Evolutionary conservation across 768 basidiomycete genomes (phyloP), one percentile per base, ranked within the genome.

Genomic region (Sarcodon sp.): DNA sequence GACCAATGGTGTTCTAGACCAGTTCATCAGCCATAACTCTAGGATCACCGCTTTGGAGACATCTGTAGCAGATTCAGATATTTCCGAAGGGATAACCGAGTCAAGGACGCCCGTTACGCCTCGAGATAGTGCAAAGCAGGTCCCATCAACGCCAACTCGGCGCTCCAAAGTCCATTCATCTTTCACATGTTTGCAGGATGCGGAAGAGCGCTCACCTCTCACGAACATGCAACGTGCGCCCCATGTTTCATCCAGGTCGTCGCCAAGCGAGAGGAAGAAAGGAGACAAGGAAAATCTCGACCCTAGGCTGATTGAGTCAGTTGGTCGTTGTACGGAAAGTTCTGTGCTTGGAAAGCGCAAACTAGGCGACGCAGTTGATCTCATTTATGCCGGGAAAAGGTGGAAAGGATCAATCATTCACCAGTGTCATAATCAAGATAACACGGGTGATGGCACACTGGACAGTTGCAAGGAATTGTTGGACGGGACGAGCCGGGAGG

Each of bases 401-500:
- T 3, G 31, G 13, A 44, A n/a, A 13, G 21, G 12, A 13, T n/a
- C 27, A 44, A 13, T 11, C 47, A 51, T 11, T 44, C 46, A 3
- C 32, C 44, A 8, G 46, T 46, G 41, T n/a, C 50, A 6, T 33
- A 43, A 31, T 43, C 46, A 10, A 15, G 38, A 1, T 11, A 31
- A 4, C 31, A 15, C 5, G 36, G 46, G 8, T 38, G 37, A 38
- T 38, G 50, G 52, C 36, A 51, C 7, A 4, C 46, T 45, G 9
- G 36, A 32, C n/a, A 12, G 9, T 49, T 27, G 21, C 21, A 27
- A 27, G 21, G 44, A 48, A 35, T 12, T 16, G 47, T 6, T 46
- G 49, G 15, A 47, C 54, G 15, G 50, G 51, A 35, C 50, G 48
- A 8, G 35, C 33, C 33, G 52, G 35, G 21, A 7, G 35, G 3